Percentiles rank a stretch among this genome's conserved stretches.
phyloP scores from a whole-genome alignment of 306 rosid species.

The Gillenia trifoliata region DNA sequence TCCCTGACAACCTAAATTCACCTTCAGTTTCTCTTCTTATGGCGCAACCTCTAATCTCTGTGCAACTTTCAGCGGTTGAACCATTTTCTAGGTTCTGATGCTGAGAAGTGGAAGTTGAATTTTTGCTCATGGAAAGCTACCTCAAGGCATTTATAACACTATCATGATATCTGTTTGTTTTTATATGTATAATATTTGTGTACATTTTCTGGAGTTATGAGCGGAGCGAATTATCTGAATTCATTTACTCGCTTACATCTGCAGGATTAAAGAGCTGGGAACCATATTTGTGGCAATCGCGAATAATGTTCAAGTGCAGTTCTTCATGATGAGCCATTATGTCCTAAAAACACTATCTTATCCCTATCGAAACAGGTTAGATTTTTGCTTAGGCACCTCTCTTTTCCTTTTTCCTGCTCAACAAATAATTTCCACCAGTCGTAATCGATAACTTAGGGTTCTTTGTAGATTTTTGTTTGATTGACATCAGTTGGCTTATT shows the following conservation, averaged over 20 bases:
- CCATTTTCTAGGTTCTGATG: constrained; percentile 51
- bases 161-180: too few species aligned
- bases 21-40: constrained; percentile 95
- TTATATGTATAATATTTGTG: too few species aligned
- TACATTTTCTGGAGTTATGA: too few species aligned
- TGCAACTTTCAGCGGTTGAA: constrained; percentile 41
- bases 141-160: too few species aligned
- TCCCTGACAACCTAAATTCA: constrained; percentile 74
- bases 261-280: not conserved
- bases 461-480: too few species aligned
- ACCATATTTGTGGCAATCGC: not conserved
- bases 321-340: not conserved
- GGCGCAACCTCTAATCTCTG: constrained; percentile 65
- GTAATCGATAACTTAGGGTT: too few species aligned
- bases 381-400: not conserved
- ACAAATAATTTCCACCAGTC: not conserved
- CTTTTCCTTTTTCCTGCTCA: too few species aligned
- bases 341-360: too few species aligned
- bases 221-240: too few species aligned
- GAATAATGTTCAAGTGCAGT: not conserved
- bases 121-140: too few species aligned
- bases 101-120: constrained; percentile 37
- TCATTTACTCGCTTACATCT: too few species aligned
- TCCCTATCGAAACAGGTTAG: not conserved
- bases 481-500: too few species aligned